A percentile compares a stretch with the other conserved stretches of the same genome.
phyloP scores from a whole-genome alignment of 768 basidiomycete species.

The Mycena galopus region DNA sequence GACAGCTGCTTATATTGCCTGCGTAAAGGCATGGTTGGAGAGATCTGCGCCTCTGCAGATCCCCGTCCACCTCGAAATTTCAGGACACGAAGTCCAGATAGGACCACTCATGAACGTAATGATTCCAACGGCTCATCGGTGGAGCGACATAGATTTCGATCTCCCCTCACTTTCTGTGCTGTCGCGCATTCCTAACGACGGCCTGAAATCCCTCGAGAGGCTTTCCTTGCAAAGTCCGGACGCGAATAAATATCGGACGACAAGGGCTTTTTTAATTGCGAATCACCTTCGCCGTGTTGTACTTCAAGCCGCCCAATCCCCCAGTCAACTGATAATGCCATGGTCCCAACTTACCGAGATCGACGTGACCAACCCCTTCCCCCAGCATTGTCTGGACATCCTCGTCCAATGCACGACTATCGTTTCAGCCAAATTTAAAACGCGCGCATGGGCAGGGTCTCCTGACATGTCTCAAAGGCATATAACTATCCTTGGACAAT shows the following conservation, averaged over 20 bases:
- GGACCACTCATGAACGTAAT: slow-evolving; percentile 1
- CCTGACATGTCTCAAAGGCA: background rate
- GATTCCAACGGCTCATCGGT: background rate
- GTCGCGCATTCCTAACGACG: background rate
- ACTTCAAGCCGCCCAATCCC: background rate
- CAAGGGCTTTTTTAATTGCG: background rate
- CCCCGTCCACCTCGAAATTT: background rate
- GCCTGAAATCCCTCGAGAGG: background rate
- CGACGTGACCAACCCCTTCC: background rate
- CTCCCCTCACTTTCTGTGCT: background rate
- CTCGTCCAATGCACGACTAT: slow-evolving; percentile 12
- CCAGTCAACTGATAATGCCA: background rate
- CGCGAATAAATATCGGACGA: background rate
- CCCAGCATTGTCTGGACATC: slow-evolving; percentile 1
- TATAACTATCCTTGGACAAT: background rate
- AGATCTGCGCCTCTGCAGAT: slow-evolving; percentile 21
- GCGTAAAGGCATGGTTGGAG: slow-evolving; percentile 12
- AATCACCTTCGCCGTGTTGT: background rate
- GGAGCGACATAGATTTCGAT: background rate
- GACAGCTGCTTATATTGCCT: background rate
- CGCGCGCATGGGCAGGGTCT: background rate
- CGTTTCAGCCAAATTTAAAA: background rate
- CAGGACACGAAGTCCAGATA: background rate
- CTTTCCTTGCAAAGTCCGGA: background rate
- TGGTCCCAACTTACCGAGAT: slow-evolving; percentile 22